A percentile compares a stretch with the other conserved stretches of the same genome.
Conservation (phyloP, 495 filamentous ascomycete species). For the Penicillium paxilli region DNA sequence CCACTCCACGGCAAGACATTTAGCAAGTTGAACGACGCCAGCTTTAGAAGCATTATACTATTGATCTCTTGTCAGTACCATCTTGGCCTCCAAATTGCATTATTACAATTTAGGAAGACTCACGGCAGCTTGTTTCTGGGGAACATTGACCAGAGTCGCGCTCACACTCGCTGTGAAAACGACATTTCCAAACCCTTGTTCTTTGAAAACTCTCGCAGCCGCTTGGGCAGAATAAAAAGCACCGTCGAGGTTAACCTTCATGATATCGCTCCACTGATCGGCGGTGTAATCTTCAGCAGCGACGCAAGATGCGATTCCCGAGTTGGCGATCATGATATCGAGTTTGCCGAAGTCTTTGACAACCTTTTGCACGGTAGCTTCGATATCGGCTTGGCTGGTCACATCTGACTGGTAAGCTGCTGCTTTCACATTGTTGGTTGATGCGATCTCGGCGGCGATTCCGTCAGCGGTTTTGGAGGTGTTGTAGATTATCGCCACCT, state of each 20-base stretch:
- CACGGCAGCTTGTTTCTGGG: conserved; percentile 43
- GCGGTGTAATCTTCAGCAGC: conserved; percentile 37
- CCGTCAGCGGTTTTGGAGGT: conserved; percentile 67
- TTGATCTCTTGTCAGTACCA: not conserved
- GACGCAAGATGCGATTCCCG: conserved; percentile 58
- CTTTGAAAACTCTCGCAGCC: conserved; percentile 40
- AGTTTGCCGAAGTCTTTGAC: conserved; percentile 66
- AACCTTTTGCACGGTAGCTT: conserved; percentile 52
- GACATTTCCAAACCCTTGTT: conserved; percentile 39
- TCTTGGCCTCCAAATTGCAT: not conserved
- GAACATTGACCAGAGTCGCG: conserved; percentile 45
- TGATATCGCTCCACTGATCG: conserved; percentile 37
- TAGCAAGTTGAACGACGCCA: conserved; percentile 35
- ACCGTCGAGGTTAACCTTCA: conserved; percentile 49
- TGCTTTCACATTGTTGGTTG: conserved; percentile 66
- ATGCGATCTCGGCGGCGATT: conserved; percentile 67
- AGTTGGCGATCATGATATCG: conserved; percentile 77
- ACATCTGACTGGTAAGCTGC: conserved; percentile 71
- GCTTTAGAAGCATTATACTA: conserved; percentile 44
- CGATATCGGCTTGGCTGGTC: conserved; percentile 54
- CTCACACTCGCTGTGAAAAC: conserved; percentile 46
- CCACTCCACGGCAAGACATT: conserved; percentile 40
- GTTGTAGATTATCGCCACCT: conserved; percentile 73
- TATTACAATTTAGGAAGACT: not conserved
- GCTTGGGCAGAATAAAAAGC: conserved; percentile 48